phyloP scores from a whole-genome alignment of 2,329 filamentous ascomycete species.

The Alternaria triticina region DNA sequence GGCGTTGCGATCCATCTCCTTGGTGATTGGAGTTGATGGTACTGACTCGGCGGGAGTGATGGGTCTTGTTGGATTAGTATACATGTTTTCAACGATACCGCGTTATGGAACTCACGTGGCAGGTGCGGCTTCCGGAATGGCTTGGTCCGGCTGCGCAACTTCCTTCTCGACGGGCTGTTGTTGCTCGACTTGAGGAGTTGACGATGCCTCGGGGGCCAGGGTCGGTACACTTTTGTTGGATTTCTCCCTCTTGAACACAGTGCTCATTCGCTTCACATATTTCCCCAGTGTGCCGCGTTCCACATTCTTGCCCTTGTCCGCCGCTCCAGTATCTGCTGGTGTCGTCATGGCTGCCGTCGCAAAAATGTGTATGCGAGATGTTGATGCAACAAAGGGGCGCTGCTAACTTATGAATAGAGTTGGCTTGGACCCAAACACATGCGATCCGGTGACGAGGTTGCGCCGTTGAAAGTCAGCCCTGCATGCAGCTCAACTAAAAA shows the following conservation, averaged over 20 bases:
- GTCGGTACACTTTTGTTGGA: conserved; percentile 24
- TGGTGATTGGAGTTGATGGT: conserved; percentile 17
- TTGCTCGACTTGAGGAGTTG: conserved; percentile 7
- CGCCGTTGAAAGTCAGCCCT: conserved; percentile 26
- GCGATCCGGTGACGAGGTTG: conserved; percentile 5
- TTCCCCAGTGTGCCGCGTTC: conserved; percentile 45
- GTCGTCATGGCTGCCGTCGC: conserved; percentile 34
- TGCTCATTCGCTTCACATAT: conserved; percentile 50
- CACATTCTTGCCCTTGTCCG: conserved; percentile 26
- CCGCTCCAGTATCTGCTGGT: conserved; percentile 19
- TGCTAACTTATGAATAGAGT: background rate
- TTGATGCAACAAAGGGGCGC: conserved; percentile 5
- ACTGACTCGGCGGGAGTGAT: conserved; percentile 3
- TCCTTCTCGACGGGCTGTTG: conserved; percentile 5
- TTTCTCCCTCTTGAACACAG: conserved; percentile 46
- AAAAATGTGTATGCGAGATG: background rate
- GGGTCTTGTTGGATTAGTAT: conserved; percentile 8
- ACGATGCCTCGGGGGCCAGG: conserved; percentile 13
- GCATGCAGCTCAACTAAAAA: conserved; percentile 30
- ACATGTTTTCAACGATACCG: background rate
- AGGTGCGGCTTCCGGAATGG: conserved; percentile 7
- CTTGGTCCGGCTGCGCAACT: conserved; percentile 3
- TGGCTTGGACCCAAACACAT: conserved; percentile 2
- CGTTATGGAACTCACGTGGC: conserved; percentile 5
- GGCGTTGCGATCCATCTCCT: conserved; percentile 38